A percentile compares a stretch with the other conserved stretches of the same genome.
phyloP scores from a whole-genome alignment of 192 early-diverging fungal species.

The Entomortierella beljakovae region DNA sequence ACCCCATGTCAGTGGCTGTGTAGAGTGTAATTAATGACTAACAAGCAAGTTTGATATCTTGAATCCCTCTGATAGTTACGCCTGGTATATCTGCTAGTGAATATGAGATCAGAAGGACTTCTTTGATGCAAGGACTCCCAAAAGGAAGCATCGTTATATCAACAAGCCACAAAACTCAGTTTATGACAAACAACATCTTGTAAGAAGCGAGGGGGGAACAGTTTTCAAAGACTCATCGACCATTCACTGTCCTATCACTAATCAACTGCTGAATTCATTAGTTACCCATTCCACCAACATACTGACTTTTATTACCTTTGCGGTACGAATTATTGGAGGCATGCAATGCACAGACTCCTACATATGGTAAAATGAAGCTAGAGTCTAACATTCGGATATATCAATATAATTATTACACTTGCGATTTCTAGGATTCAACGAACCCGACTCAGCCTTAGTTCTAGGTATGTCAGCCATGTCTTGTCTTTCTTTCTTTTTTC shows the following conservation, averaged over 20 bases:
- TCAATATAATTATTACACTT: conserved; percentile 1
- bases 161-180: conserved; percentile 81
- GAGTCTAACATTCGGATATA: too few relatives aligned
- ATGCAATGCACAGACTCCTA: neutral
- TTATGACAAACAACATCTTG: conserved; percentile 92
- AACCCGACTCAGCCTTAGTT: conserved; percentile 85
- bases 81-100: conserved; percentile 82
- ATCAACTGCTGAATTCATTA: conserved; percentile 20
- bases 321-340: conserved; percentile 25
- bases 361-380: neutral
- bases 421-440: conserved; percentile 81
- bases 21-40: conserved; percentile 4
- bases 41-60: neutral
- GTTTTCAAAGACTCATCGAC: neutral
- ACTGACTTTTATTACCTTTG: conserved; percentile 91
- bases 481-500: too few relatives aligned
- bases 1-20: neutral
- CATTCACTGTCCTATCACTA: neutral
- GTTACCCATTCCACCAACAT: conserved; percentile 93
- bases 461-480: conserved; percentile 60
- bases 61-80: conserved; percentile 63
- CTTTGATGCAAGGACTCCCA: conserved; percentile 71
- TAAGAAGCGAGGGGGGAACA: conserved; percentile 28
- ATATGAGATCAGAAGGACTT: conserved; percentile 79
- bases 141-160: conserved; percentile 75